Evolutionary conservation across 75 land plant species (phyloP).

Genomic region (Pinus taeda): DNA sequence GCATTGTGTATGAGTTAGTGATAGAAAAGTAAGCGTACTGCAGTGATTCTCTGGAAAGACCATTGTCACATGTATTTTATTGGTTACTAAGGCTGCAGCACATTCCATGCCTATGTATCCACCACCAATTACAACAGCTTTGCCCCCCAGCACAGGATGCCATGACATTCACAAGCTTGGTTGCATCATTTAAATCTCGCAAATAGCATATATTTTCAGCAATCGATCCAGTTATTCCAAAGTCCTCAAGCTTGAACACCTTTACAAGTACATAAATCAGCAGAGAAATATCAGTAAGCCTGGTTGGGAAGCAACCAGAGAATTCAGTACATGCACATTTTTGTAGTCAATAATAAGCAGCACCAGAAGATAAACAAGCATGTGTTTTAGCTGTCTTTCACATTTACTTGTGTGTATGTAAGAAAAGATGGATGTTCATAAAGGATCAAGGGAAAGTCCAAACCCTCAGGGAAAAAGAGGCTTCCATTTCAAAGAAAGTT

Average conservation of each 20-base stretch:
- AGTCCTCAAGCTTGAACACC: slow-evolving; percentile 86
- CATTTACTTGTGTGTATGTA: neutral
- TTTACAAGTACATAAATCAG: slow-evolving; percentile 12
- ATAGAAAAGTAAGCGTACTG: slow-evolving; percentile 47
- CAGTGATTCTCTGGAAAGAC: slow-evolving; percentile 91
- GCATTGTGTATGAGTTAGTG: neutral
- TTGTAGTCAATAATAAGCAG: neutral
- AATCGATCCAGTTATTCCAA: slow-evolving; percentile 80
- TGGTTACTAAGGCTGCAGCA: slow-evolving; percentile 85
- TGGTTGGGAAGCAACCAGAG: neutral
- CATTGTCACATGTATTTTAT: slow-evolving; percentile 82
- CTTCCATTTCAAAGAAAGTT: slow-evolving; percentile 9
- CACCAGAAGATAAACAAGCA: neutral
- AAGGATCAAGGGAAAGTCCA: slow-evolving; percentile 5
- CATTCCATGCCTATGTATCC: slow-evolving; percentile 99
- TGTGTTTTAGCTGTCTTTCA: neutral
- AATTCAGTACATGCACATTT: neutral
- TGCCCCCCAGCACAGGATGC: slow-evolving; percentile 59
- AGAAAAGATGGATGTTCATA: neutral
- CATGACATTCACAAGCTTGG: slow-evolving; percentile 65
- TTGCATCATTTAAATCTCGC: slow-evolving; percentile 78
- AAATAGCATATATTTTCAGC: slow-evolving; percentile 92
- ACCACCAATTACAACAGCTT: slow-evolving; percentile 96
- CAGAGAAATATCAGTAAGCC: neutral
- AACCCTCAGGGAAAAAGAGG: slow-evolving; percentile 1